These are phyloP conservation scores for Xylaria multiplex DNA, from an alignment of 2,329 filamentous ascomycete species.

Conservation along the genomic window DNA sequence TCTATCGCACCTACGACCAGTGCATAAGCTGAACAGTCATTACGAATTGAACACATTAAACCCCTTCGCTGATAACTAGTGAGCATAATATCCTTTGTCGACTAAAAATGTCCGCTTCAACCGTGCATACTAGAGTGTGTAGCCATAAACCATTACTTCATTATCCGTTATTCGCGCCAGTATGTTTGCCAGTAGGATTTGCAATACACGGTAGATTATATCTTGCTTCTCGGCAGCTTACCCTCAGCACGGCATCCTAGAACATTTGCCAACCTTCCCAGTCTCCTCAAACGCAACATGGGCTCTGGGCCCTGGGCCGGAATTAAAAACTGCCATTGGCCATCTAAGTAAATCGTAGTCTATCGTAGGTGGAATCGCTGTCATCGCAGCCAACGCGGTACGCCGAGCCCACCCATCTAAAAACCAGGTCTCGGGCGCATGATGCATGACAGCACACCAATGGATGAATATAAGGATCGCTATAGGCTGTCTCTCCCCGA, in stretches of 20 bases:
- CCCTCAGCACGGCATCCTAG: too few species aligned
- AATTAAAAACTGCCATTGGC: constrained; percentile 1
- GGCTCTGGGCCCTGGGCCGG: neutral
- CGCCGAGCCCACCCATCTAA: constrained; percentile 10
- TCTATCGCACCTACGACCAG: neutral
- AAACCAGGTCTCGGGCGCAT: neutral
- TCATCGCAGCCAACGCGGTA: neutral
- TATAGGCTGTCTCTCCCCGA: neutral
- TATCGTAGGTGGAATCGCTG: neutral
- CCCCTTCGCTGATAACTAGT: neutral
- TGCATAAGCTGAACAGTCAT: neutral
- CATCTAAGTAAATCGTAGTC: neutral
- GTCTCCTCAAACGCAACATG: neutral
- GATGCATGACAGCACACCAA: constrained; percentile 11
- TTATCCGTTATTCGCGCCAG: too few species aligned
- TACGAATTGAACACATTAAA: neutral
- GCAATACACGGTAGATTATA: too few species aligned
- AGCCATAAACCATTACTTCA: too few species aligned
- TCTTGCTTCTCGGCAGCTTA: too few species aligned
- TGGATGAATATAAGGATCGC: constrained; percentile 2
- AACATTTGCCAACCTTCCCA: too few species aligned
- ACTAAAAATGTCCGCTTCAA: too few species aligned
- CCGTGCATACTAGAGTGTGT: too few species aligned
- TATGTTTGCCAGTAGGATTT: too few species aligned
- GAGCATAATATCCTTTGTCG: neutral